These are phyloP conservation scores for Leucaena leucocephala DNA, from an alignment of 306 rosid genomes.

Conservation along the genomic window DNA sequence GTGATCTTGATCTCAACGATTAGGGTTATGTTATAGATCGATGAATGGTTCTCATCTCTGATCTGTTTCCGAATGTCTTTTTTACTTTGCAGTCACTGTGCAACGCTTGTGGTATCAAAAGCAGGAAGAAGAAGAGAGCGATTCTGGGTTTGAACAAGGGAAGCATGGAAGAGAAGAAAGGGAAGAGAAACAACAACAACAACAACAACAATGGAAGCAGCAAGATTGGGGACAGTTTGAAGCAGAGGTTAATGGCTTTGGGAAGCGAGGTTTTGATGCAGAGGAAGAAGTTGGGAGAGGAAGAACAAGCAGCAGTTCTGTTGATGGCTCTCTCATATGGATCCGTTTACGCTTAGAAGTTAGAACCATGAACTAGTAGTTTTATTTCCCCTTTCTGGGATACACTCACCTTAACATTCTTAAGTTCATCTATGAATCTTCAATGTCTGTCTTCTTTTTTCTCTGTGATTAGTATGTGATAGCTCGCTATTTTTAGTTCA, in stretches of 20 bases:
- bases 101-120: conserved; percentile 97
- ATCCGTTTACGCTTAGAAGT: conserved; percentile 75
- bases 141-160: conserved; percentile 57
- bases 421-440: conserved; percentile 32
- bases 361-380: conserved; percentile 20
- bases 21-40: not conserved
- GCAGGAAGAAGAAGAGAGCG: conserved; percentile 94
- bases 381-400: not conserved
- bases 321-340: conserved; percentile 95
- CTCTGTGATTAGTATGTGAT: conserved; percentile 33
- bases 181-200: conserved; percentile 38
- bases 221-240: conserved; percentile 59
- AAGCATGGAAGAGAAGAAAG: not conserved
- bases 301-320: conserved; percentile 89
- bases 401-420: conserved; percentile 42
- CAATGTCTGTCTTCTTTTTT: conserved; percentile 1
- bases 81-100: conserved; percentile 67
- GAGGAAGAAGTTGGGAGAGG: conserved; percentile 80
- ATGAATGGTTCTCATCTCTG: not conserved
- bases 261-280: conserved; percentile 85
- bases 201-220: conserved; percentile 9
- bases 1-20: not conserved
- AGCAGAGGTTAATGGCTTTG: conserved; percentile 63
- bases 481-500: conserved; percentile 16
- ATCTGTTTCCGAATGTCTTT: conserved; percentile 24